Percentiles rank a stretch among this genome's conserved stretches.
Conservation (phyloP, 2,329 filamentous ascomycete genomes). For the Sporothrix pallida region DNA sequence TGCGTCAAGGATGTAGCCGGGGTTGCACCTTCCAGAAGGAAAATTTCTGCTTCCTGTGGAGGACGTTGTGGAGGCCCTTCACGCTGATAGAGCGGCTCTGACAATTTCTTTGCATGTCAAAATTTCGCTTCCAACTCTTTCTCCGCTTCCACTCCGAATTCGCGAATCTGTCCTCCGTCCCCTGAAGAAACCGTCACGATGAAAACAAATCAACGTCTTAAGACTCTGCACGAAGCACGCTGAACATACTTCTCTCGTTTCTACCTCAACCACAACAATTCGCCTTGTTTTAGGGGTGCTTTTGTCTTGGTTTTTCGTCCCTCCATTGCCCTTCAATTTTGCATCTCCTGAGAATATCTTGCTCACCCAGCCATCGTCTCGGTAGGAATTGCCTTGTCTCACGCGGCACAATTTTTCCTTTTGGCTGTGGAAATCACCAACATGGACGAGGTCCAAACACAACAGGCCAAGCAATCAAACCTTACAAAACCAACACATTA, state of each 20-base stretch:
- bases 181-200: background rate
- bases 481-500: background rate
- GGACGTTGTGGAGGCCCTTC: background rate
- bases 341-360: background rate
- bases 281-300: too few relatives aligned
- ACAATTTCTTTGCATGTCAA: conserved; percentile 12
- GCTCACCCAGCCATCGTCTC: background rate
- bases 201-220: background rate
- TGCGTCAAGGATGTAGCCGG: conserved; percentile 7
- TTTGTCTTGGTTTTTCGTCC: background rate
- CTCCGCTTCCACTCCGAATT: background rate
- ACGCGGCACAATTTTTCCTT: background rate
- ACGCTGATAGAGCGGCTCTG: background rate
- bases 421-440: background rate
- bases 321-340: background rate
- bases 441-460: background rate
- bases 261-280: background rate
- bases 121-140: conserved; percentile 18
- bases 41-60: background rate
- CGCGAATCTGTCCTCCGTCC: background rate
- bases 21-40: conserved; percentile 20
- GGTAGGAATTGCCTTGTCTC: conserved; percentile 1
- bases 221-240: too few relatives aligned
- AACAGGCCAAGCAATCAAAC: background rate
- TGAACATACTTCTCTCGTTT: background rate